Base-by-base conservation (phyloP, 148 eudicot species). In the Cornus florida region DNA sequence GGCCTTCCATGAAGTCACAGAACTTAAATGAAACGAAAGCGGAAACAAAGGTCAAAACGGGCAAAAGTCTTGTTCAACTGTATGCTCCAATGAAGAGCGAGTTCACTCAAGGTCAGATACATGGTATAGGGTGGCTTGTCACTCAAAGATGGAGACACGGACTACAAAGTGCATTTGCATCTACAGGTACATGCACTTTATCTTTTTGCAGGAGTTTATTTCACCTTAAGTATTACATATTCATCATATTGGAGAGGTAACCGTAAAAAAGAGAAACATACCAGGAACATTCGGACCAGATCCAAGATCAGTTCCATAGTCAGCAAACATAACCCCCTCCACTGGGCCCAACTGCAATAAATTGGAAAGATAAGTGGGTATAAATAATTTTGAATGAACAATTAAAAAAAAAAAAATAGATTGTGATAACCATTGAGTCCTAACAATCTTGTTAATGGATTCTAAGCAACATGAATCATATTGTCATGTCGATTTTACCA, bases 281-380 rank as follows among this genome's bases (percentile, higher is more conserved):
- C 98, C 99, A 73, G 95, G 95, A 68, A 96, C 98, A 46, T 89
- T 86, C 46, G 89, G 78, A 56, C 98, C 99, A 17, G 98, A 89
- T 76, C 99, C 99, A 80, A 94, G 97, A 80, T 96, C 99, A 74
- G 98, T 91, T 78, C 99, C 98, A 79, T 92, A 96, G 83, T 96
- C 99, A 57, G 92, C 94, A 86, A 96, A 96, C 43, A 96, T 66
- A 77, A 89, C 98, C 64, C 98, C 99, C 85, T 90, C 98, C 50
- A 96, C 86, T n/a, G 94, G 95, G 68, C 98, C 98, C 82, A 80
- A 87, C 99, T 96, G 92, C 70, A 81, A 87, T 81, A 57, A 64
- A 38, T 9, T 13, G 62, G 35, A 64, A n/a, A 19, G 20, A 56
- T 0, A 75, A 48, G 23, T 1, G 16, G 41, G 59, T 6, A 19